Percentiles rank a stretch among this genome's conserved stretches.
Conservation (phyloP, 179 eudicot genomes). For the Amaranthus tricolor region DNA sequence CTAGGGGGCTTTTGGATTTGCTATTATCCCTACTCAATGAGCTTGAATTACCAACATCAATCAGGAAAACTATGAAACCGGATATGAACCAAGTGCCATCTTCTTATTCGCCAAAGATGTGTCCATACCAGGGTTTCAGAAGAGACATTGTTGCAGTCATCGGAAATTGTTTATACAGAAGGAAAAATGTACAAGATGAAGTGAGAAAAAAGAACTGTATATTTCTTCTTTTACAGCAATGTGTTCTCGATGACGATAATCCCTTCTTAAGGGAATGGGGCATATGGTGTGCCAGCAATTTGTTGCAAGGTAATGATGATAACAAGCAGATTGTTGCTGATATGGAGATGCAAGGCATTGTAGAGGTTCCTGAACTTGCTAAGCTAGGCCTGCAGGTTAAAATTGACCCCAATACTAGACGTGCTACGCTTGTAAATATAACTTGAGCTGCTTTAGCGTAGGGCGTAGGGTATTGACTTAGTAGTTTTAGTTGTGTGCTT, state of each 20-base stretch:
- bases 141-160: conserved; percentile 77
- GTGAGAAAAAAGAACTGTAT: conserved; percentile 61
- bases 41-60: conserved; percentile 72
- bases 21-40: conserved; percentile 60
- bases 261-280: conserved; percentile 96
- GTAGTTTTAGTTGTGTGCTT: too few relatives aligned
- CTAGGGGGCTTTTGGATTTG: conserved; percentile 58
- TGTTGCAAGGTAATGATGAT: conserved; percentile 65
- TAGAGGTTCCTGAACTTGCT: conserved; percentile 66
- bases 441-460: conserved; percentile 18
- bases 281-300: conserved; percentile 60
- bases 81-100: conserved; percentile 25
- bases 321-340: conserved; percentile 59
- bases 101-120: conserved; percentile 33
- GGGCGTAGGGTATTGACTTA: too few relatives aligned
- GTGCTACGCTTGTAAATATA: conserved; percentile 68
- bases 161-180: conserved; percentile 58
- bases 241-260: conserved; percentile 80
- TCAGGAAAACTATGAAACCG: conserved; percentile 57
- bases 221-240: conserved; percentile 66
- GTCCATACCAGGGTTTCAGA: conserved; percentile 81
- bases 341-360: conserved; percentile 78
- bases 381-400: conserved; percentile 69
- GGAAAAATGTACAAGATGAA: conserved; percentile 71
- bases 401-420: conserved; percentile 58